A percentile compares a stretch with the other conserved stretches of the same genome.
These are phyloP conservation scores for Dictyostelium discoideum DNA, from an alignment of 78 protist genomes.

Conservation along the genomic window dicty_2.7 NC_007091.3:2819001-2819500, in stretches of 20 bases:
- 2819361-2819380: conserved; percentile 60
- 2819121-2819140: no score
- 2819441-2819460: conserved; percentile 55
- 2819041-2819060: conserved; percentile 54
- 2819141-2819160: no score
- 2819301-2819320: conserved; percentile 64
- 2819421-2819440: conserved; percentile 74
- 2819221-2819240: conserved; percentile 57
- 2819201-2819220: conserved; percentile 61
- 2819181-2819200: no score
- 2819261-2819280: conserved; percentile 68
- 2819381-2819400: conserved; percentile 54
- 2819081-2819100: conserved; percentile 65
- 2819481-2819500: conserved; percentile 42
- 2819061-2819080: conserved; percentile 59
- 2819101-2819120: not conserved
- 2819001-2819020: conserved; percentile 74
- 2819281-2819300: conserved; percentile 62
- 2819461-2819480: conserved; percentile 68
- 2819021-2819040: conserved; percentile 44
- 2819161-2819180: no score
- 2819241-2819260: conserved; percentile 69
- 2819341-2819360: conserved; percentile 57
- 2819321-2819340: conserved; percentile 73
- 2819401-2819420: conserved; percentile 59